Evolutionary conservation across 129 eudicot genomes (phyloP).

Genomic region (Centrapalus pauciflorus): DNA sequence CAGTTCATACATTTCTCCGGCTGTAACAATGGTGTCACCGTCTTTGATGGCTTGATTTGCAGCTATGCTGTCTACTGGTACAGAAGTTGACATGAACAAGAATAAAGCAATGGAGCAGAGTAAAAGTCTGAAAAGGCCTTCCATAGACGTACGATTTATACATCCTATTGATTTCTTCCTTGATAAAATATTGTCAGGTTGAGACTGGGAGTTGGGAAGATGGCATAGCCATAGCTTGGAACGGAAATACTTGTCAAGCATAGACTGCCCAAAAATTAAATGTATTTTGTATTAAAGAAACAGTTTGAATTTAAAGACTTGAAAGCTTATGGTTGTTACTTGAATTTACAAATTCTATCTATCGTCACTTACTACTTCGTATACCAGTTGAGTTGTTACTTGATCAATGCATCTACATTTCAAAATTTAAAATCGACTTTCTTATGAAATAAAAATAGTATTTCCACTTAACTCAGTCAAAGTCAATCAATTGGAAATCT

Average conservation of each 20-base stretch:
- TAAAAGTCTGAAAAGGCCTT: neutral
- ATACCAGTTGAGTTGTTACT: too few relatives aligned
- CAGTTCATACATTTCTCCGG: slow-evolving; percentile 8
- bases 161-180: neutral
- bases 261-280: slow-evolving; percentile 22
- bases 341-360: too few relatives aligned
- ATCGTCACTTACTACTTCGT: too few relatives aligned
- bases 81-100: neutral
- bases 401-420: too few relatives aligned
- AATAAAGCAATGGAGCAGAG: neutral
- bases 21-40: slow-evolving; percentile 5
- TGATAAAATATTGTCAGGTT: neutral
- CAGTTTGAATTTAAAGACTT: neutral
- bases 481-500: too few relatives aligned
- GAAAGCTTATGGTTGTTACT: neutral
- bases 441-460: too few relatives aligned
- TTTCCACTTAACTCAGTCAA: too few relatives aligned
- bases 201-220: too few relatives aligned
- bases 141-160: neutral
- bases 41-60: slow-evolving; percentile 19
- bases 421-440: too few relatives aligned
- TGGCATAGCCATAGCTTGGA: slow-evolving; percentile 1
- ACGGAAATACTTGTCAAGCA: too few relatives aligned
- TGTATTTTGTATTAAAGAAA: neutral
- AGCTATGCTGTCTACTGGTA: neutral